Base-by-base conservation (phyloP, 2,329 filamentous ascomycete genomes). In the Curvularia sp. region DNA sequence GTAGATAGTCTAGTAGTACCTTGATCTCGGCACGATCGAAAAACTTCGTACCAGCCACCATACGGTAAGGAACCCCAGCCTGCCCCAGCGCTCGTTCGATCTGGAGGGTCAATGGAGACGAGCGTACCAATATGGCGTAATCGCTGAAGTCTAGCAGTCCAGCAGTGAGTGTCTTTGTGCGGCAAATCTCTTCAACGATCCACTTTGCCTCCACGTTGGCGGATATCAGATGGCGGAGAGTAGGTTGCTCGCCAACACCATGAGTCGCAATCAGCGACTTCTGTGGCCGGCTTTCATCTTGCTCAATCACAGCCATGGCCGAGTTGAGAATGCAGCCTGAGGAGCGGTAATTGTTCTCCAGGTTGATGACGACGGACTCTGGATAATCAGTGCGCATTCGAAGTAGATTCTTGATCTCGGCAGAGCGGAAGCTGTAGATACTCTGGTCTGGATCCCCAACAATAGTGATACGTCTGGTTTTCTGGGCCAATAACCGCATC, bases 371-470 rank as follows among this genome's bases (percentile, higher is more conserved):
- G 4, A 92, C 85, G 0, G 93, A 95, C 26, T 89, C 85, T 0
- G 88, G 88, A 71, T 90, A 97, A 58, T 92, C 88, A 42, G 82
- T 81, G 52, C 92, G 85, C 82, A 99, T 88, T 2, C 90, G 87
- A 64, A 86, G 86, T 48, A 98, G 83, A 69, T 98, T 99, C 73
- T 89, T 89, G 66, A 94, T 92, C 75, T 99, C 94, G 9, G 95
- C 94, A 7, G 92, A 93, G 20, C 94, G 89, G 83, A 96, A 99
- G 20, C 94, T 92, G 74, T 98, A 99, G 57, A 99, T 99, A 75
- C 93, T 97, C 77, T 99, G 94, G 75, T 99, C 95, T 0, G 95
- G 94, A 73, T 99, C 94, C 33, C 94, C 95, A 4, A 99, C 95
- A 59, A 97, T 91, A 0, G 94, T 98, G 66, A 98, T 94, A n/a